Evolutionary conservation across 2,329 filamentous ascomycete species (phyloP).

Genomic region (Pyricularia sp.): DNA sequence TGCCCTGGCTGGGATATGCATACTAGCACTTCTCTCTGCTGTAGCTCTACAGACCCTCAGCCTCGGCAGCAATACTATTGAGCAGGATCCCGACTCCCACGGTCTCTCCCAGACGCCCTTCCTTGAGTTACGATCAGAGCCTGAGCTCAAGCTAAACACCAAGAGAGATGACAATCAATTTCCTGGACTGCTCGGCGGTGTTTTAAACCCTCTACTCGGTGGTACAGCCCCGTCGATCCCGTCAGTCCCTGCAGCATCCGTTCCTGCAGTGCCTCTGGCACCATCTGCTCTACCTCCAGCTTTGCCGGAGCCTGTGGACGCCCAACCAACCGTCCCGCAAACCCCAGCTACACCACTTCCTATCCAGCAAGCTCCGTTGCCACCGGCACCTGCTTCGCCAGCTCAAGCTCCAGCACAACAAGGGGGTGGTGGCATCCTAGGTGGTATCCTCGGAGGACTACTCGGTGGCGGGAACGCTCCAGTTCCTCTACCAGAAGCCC

Average conservation of each 20-base stretch:
- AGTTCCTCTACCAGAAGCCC: background rate
- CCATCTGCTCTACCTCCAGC: background rate
- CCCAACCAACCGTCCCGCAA: background rate
- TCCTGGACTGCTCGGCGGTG: background rate
- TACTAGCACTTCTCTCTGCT: background rate
- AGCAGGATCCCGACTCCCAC: background rate
- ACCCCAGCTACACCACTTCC: background rate
- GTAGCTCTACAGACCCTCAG: background rate
- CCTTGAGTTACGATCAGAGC: background rate
- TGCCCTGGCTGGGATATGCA: background rate
- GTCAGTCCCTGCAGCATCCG: background rate
- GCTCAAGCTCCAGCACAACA: background rate
- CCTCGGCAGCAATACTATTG: background rate
- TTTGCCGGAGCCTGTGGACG: background rate
- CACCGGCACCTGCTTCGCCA: background rate
- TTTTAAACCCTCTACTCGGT: background rate
- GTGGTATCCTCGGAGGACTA: background rate
- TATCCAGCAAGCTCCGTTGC: background rate
- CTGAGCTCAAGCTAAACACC: background rate
- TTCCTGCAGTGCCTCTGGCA: background rate
- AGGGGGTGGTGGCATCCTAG: background rate
- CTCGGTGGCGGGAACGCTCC: background rate
- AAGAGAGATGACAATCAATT: background rate
- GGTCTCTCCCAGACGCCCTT: background rate
- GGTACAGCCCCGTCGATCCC: background rate